Evolutionary conservation across 176 grass and related monocot genomes (phyloP).

Genomic region (Oryza coarctata): DNA sequence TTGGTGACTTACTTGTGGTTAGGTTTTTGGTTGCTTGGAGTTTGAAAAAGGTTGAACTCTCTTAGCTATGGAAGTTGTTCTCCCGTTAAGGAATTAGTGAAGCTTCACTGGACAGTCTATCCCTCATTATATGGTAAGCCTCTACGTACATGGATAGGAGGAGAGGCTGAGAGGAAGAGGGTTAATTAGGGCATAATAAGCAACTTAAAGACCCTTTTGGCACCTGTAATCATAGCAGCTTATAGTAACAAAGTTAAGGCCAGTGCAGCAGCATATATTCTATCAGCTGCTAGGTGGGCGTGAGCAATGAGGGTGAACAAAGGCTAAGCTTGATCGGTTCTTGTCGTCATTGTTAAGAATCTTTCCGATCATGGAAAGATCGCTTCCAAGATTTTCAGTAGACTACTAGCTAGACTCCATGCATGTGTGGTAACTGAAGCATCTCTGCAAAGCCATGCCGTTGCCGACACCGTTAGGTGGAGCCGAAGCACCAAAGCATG

Average conservation of each 20-base stretch:
- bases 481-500: slow-evolving; percentile 34
- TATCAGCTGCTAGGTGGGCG: slow-evolving; percentile 14
- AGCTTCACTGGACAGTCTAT: neutral
- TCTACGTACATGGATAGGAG: neutral
- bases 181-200: neutral
- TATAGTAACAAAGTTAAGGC: slow-evolving; percentile 1
- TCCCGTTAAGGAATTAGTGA: neutral
- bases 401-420: neutral
- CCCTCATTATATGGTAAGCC: neutral
- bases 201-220: slow-evolving; percentile 11
- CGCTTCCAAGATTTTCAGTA: slow-evolving; percentile 58
- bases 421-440: slow-evolving; percentile 49
- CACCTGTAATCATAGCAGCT: neutral
- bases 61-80: neutral
- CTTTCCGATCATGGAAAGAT: slow-evolving; percentile 77
- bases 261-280: slow-evolving; percentile 11
- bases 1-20: neutral
- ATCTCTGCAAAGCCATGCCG: slow-evolving; percentile 48
- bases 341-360: slow-evolving; percentile 54
- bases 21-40: neutral
- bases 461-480: slow-evolving; percentile 59
- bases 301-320: slow-evolving; percentile 38
- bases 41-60: neutral
- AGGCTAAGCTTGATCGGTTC: slow-evolving; percentile 34
- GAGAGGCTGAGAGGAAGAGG: neutral